These are phyloP conservation scores for Saitozyma podzolica DNA, from an alignment of 768 basidiomycete species.

Conservation along the genomic window DNA sequence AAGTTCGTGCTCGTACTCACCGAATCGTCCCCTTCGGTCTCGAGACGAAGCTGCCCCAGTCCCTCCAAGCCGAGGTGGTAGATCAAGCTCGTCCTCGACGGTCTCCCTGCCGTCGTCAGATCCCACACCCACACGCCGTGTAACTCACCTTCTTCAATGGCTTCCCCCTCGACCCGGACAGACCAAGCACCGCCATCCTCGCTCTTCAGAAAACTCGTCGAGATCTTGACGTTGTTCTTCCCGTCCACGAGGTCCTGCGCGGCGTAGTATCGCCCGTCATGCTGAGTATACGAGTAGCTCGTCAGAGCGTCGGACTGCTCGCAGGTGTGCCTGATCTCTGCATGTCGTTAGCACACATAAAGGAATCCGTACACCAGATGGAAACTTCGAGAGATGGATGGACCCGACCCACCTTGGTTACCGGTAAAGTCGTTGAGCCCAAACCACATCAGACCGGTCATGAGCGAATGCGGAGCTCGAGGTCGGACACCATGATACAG, in stretches of 20 bases:
- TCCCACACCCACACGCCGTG: conserved; percentile 10
- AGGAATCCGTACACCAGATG: background rate
- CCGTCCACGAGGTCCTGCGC: conserved; percentile 79
- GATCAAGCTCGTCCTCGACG: conserved; percentile 71
- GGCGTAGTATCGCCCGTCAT: conserved; percentile 81
- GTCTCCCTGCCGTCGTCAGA: conserved; percentile 40
- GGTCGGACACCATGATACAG: conserved; percentile 93
- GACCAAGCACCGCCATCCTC: conserved; percentile 64
- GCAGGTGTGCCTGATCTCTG: conserved; percentile 80
- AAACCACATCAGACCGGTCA: conserved; percentile 94
- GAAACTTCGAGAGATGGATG: too few species aligned
- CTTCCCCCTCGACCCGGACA: conserved; percentile 31
- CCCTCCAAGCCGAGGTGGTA: conserved; percentile 90
- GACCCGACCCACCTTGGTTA: conserved; percentile 50
- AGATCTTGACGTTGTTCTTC: conserved; percentile 78
- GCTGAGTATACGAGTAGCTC: conserved; percentile 82
- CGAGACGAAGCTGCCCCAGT: conserved; percentile 75
- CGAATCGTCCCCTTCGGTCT: conserved; percentile 37
- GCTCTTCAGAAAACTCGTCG: conserved; percentile 79
- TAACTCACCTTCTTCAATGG: conserved; percentile 36
- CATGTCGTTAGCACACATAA: background rate
- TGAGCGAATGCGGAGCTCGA: conserved; percentile 78
- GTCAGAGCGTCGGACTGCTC: conserved; percentile 81
- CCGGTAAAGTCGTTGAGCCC: conserved; percentile 82
- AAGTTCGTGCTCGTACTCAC: background rate